A percentile compares a stretch with the other conserved stretches of the same genome.
Conservation (phyloP, 2,329 filamentous ascomycete species). For the Dactylellina cionopaga region DNA sequence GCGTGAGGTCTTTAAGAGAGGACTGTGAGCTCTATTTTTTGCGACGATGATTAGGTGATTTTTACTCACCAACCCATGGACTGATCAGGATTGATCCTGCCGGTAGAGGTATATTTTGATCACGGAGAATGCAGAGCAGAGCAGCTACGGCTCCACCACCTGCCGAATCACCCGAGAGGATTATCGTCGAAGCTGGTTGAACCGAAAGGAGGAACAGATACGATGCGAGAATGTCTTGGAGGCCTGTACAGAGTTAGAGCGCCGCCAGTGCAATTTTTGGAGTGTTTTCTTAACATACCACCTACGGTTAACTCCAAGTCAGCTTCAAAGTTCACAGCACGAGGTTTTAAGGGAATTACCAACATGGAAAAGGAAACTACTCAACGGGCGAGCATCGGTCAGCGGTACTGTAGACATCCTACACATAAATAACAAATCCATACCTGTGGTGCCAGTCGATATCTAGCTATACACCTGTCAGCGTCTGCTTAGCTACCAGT, state of each 20-base stretch:
- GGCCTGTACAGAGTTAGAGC: constrained; percentile 54
- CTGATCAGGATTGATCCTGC: constrained; percentile 91
- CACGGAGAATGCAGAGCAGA: constrained; percentile 81
- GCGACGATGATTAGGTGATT: neutral
- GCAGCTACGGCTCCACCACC: constrained; percentile 89
- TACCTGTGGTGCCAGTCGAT: constrained; percentile 75
- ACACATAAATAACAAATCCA: neutral
- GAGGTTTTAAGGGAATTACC: constrained; percentile 58
- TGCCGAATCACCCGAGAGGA: constrained; percentile 91
- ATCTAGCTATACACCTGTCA: constrained; percentile 66
- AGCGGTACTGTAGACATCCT: neutral
- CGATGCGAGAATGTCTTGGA: constrained; percentile 87
- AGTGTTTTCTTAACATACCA: constrained; percentile 6
- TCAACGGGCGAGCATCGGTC: constrained; percentile 59
- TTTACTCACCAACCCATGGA: constrained; percentile 75
- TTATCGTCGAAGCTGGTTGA: constrained; percentile 81
- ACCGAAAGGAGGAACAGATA: constrained; percentile 83
- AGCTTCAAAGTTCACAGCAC: neutral
- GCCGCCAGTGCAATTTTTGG: neutral
- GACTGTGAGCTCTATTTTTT: neutral
- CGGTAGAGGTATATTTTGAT: constrained; percentile 83
- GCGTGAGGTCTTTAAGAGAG: constrained; percentile 74
- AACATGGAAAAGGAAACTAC: constrained; percentile 95
- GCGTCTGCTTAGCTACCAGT: neutral
- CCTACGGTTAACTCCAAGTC: neutral